Base-by-base conservation (phyloP, 148 eudicot genomes). In the Amaranthus palmeri region DNA sequence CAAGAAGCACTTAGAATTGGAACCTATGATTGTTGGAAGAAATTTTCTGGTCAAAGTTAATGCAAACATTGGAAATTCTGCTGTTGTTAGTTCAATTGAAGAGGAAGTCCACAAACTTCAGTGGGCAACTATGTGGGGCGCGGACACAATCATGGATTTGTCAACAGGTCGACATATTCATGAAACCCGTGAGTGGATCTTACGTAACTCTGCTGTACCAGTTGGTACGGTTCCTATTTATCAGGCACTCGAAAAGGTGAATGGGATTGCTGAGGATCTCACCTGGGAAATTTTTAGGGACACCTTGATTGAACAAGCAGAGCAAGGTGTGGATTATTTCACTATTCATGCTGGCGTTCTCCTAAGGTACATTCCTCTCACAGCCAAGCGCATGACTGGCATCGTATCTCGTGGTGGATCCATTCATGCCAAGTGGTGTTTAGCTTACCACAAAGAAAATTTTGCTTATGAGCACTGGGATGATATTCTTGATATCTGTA, bases 51-150 rank as follows among this genome's bases (percentile, higher is more conserved):
- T 95, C 9, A 95, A 95, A 82, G 88, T 95, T 4, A 95, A 95
- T 70, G 98, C 98, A 47, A 95, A 95, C 68, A 95, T 95, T 43
- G 98, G 98, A 68, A 95, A 95, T 79, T 95, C 98, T 25, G 98
- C 98, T 78, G 96, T 95, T 48, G 89, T 91, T 59, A 95, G 98
- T 77, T 95, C 98, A 63, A 95, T 95, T 10, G 98, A 95, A 77
- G 97, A 95, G 84, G 98, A 95, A 85, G 98, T 95, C 73, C 96
- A 91, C 80, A 95, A 95, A 72, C 98, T 91, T 78, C 98, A 95
- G 68, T 95, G 98, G 98, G 98, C 98, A 66, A 95, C 98, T 54
- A 91, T 95, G 96, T 95, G 98, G 98, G 98, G 98, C 56, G 98
- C 98, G 0, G 98, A 95, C 81, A 95, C 98, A 17, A 86, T 91